Evolutionary conservation across 495 filamentous ascomycete genomes (phyloP), one percentile per base, ranked within the genome.

Genomic region (Hypoxylon trugodes): DNA sequence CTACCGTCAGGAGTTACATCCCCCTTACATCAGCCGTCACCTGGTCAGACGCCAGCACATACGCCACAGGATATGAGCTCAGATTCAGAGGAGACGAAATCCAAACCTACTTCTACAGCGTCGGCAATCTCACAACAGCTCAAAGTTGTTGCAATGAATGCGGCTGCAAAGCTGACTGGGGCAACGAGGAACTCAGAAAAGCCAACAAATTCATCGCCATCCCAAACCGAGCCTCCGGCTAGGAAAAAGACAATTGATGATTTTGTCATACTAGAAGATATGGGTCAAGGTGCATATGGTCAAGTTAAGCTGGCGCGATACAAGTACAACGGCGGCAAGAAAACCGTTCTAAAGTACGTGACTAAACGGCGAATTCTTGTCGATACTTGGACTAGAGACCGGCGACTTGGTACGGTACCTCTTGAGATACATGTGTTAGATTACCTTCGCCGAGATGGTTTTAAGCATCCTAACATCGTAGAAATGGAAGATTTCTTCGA

Each of bases 401-500:
- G 95, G 25, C 84, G 90, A 24, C 85, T 99, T 4, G 95, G 95
- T n/a, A 99, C 95, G 0, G 95, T 99, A 2, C 95, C 95, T 1
- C 79, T 99, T 53, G 95, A 99, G 75, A 98, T 99, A 63, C 95
- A 99, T 66, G 95, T 98, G 37, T 81, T 99, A 7, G 92, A 99
- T 73, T 99, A 93, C 71, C 86, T 99, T 1, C 87, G 92, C 25
- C 83, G 90, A 3, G 92, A 96, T 62, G 93, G 90, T 21, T 80
- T 93, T 33, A 89, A 86, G 66, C 95, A 99, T 69, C 90, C 92
- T 19, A 98, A 98, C 68, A 97, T 99, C 58, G 92, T 99, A 22
- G 95, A 98, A 77, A 98, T 99, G 96, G 86, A 89, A 30, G 93
- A 96, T 57, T 99, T 98, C 76, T 99, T 99, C 72, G 95, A 99